Evolutionary conservation across 371 early-diverging fungal genomes (phyloP).

Genomic region (Coemansia sp.): DNA sequence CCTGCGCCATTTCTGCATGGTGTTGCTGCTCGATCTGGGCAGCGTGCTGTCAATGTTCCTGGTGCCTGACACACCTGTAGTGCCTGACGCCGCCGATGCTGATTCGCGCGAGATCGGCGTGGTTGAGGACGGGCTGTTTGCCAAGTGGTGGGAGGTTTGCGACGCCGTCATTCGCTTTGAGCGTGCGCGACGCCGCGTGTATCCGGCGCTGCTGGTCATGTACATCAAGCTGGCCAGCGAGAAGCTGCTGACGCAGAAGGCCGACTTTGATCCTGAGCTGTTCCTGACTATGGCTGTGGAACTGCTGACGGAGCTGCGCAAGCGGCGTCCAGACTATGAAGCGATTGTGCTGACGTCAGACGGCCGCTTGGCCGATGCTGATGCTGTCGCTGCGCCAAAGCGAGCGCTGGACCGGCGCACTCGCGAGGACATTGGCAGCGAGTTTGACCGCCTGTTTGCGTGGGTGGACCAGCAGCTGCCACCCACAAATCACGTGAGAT

Average conservation of each 20-base stretch:
- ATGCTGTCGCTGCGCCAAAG: slow-evolving; percentile 1
- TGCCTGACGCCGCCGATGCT: slow-evolving; percentile 21
- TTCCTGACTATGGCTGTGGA: slow-evolving; percentile 47
- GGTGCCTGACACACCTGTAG: slow-evolving; percentile 13
- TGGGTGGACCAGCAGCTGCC: slow-evolving; percentile 54
- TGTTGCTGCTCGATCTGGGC: slow-evolving; percentile 49
- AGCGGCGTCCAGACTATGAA: slow-evolving; percentile 54
- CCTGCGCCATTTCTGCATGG: slow-evolving; percentile 54
- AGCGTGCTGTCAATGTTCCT: slow-evolving; percentile 45
- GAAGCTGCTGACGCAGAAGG: slow-evolving; percentile 47
- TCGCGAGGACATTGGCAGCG: slow-evolving; percentile 53
- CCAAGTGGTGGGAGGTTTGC: slow-evolving; percentile 50
- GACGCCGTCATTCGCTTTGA: slow-evolving; percentile 43
- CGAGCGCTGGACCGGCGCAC: slow-evolving; percentile 42
- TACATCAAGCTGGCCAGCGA: slow-evolving; percentile 50
- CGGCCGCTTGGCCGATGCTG: slow-evolving; percentile 22
- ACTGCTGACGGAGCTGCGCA: slow-evolving; percentile 52
- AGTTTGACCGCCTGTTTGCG: slow-evolving; percentile 53
- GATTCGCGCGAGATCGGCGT: slow-evolving; percentile 49
- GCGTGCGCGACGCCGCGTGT: slow-evolving; percentile 36
- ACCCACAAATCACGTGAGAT: slow-evolving; percentile 33
- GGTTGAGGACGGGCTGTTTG: slow-evolving; percentile 51
- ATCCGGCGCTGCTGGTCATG: slow-evolving; percentile 40
- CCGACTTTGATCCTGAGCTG: slow-evolving; percentile 52
- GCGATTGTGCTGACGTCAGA: slow-evolving; percentile 47